These are phyloP conservation scores for Tubosaeta sp. DNA, from an alignment of 768 basidiomycete species.

Conservation along the genomic window DNA sequence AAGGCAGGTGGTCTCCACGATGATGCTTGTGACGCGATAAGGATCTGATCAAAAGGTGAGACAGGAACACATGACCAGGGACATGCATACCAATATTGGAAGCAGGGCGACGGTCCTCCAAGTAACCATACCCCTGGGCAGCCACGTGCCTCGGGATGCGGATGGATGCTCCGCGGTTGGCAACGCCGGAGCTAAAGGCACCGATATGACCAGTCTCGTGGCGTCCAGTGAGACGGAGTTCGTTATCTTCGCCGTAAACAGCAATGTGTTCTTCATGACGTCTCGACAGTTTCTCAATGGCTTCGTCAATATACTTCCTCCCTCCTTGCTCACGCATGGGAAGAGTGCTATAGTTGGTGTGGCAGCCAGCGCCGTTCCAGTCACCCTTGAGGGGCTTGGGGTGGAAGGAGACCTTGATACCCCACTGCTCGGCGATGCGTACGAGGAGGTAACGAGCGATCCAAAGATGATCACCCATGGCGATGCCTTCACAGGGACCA, in stretches of 20 bases:
- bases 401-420: constrained; percentile 97
- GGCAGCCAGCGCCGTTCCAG: constrained; percentile 99
- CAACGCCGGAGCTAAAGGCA: constrained; percentile 89
- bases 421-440: constrained; percentile 97
- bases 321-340: constrained; percentile 93
- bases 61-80: constrained; percentile 2
- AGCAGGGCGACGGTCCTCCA: constrained; percentile 95
- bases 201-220: constrained; percentile 98
- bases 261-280: constrained; percentile 94
- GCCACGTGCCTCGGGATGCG: constrained; percentile 94
- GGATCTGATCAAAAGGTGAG: constrained; percentile 55
- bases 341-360: constrained; percentile 96
- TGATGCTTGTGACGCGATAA: constrained; percentile 88
- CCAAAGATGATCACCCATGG: constrained; percentile 99
- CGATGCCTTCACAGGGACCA: constrained; percentile 95
- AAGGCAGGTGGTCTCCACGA: constrained; percentile 83
- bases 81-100: constrained; percentile 87
- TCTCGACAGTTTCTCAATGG: constrained; percentile 89
- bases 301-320: constrained; percentile 86
- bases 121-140: constrained; percentile 88
- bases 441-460: constrained; percentile 96
- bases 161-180: constrained; percentile 95
- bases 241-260: constrained; percentile 98
- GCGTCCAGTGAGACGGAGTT: constrained; percentile 89
- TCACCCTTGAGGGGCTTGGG: constrained; percentile 96